These are phyloP conservation scores for Saussurea involucrata DNA, from an alignment of 129 eudicot species.

Conservation along the genomic window DNA sequence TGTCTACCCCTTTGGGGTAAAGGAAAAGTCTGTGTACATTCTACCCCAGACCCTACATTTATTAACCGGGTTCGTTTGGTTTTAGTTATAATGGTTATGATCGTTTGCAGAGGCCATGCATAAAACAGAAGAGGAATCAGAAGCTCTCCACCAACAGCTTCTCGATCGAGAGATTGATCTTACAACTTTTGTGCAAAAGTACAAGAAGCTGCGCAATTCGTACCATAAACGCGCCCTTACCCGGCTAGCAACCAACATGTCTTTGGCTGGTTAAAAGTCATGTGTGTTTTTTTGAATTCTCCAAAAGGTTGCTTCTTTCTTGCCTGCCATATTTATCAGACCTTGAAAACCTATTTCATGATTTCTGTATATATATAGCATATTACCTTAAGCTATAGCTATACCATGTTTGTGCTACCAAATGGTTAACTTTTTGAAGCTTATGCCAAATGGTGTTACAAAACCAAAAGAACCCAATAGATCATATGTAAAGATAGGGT, in stretches of 20 bases:
- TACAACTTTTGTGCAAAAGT: conserved; percentile 18
- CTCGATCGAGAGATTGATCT: conserved; percentile 33
- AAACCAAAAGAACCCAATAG: neutral
- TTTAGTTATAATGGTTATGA: conserved; percentile 4
- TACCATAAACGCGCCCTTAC: conserved; percentile 34
- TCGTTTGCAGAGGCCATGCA: conserved; percentile 23
- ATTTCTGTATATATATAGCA: conserved; percentile 22
- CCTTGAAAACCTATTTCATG: neutral
- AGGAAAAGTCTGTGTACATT: neutral
- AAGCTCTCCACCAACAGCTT: conserved; percentile 32
- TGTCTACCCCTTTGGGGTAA: neutral
- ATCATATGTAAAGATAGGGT: no score
- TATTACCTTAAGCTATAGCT: conserved; percentile 1
- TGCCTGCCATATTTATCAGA: neutral
- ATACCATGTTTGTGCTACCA: neutral
- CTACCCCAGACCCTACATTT: neutral
- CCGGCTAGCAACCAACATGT: conserved; percentile 21
- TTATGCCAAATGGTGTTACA: neutral
- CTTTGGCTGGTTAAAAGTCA: conserved; percentile 17
- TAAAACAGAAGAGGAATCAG: conserved; percentile 34
- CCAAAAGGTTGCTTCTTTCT: neutral
- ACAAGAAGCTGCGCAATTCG: conserved; percentile 28
- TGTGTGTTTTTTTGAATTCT: neutral
- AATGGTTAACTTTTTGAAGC: neutral
- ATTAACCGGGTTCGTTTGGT: neutral